Conservation (phyloP, 2,329 filamentous ascomycete genomes). For the Apiospora kogelbergensis region DNA sequence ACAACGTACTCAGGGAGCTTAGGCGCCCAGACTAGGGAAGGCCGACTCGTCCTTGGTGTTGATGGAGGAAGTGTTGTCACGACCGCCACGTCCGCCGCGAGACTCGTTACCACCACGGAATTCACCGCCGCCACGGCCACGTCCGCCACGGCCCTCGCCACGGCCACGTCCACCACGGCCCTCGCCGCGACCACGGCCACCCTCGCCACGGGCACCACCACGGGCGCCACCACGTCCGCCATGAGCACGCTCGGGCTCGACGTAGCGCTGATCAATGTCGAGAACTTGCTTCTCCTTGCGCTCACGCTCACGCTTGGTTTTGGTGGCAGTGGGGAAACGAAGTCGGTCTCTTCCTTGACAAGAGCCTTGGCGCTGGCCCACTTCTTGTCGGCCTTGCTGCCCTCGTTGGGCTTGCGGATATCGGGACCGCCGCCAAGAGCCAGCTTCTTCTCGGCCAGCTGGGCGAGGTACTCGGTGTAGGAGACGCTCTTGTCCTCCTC, state of each 20-base stretch:
- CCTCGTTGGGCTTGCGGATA: conserved; percentile 90
- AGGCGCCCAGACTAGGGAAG: conserved; percentile 62
- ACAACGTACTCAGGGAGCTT: conserved; percentile 25
- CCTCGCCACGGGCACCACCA: conserved; percentile 44
- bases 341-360: conserved; percentile 67
- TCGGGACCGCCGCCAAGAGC: conserved; percentile 64
- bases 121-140: conserved; percentile 48
- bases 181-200: conserved; percentile 47
- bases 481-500: conserved; percentile 87
- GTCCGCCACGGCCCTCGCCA: conserved; percentile 43
- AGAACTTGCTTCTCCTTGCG: conserved; percentile 88
- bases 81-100: conserved; percentile 48
- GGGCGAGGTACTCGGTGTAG: conserved; percentile 82
- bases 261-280: conserved; percentile 83
- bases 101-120: conserved; percentile 34
- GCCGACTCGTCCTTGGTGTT: conserved; percentile 58
- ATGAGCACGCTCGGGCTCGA: conserved; percentile 66
- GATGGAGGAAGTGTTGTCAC: conserved; percentile 45
- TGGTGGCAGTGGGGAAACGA: conserved; percentile 74
- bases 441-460: conserved; percentile 71
- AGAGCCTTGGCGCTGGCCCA: conserved; percentile 82
- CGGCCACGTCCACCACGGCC: conserved; percentile 51
- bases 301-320: conserved; percentile 82
- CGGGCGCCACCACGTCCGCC: conserved; percentile 50
- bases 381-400: conserved; percentile 84